Evolutionary conservation across 2,329 filamentous ascomycete species (phyloP).

Genomic region (Venturia asperata): DNA sequence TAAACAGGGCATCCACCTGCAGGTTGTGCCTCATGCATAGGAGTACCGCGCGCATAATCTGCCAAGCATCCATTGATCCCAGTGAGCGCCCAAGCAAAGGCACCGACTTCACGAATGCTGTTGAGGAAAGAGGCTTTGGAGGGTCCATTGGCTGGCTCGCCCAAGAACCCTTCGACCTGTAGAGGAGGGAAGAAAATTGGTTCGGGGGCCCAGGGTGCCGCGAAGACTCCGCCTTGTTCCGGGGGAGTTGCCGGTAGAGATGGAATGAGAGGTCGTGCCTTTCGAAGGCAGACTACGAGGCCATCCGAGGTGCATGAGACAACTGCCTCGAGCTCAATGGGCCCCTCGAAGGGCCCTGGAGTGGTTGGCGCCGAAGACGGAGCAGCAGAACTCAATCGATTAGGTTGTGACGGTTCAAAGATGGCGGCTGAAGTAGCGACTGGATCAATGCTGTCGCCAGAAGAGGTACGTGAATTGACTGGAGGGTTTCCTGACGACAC

Average conservation of each 20-base stretch:
- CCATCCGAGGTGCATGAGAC: slow-evolving; percentile 87
- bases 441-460: slow-evolving; percentile 39
- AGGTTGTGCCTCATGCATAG: slow-evolving; percentile 57
- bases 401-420: neutral
- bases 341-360: slow-evolving; percentile 26
- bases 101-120: slow-evolving; percentile 73
- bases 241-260: slow-evolving; percentile 36
- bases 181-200: slow-evolving; percentile 46
- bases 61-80: slow-evolving; percentile 73
- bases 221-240: slow-evolving; percentile 61
- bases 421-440: slow-evolving; percentile 21
- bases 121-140: slow-evolving; percentile 61
- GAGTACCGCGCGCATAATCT: slow-evolving; percentile 54
- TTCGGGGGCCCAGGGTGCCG: slow-evolving; percentile 69
- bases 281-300: slow-evolving; percentile 71
- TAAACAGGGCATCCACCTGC: slow-evolving; percentile 54
- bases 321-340: slow-evolving; percentile 77
- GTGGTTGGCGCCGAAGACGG: slow-evolving; percentile 10
- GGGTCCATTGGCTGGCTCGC: slow-evolving; percentile 41
- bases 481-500: neutral
- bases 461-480: slow-evolving; percentile 35
- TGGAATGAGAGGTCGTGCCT: slow-evolving; percentile 64
- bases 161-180: slow-evolving; percentile 26
- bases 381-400: neutral
- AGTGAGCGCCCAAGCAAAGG: slow-evolving; percentile 78